Base-by-base conservation (phyloP, 192 early-diverging fungal species). In the Hyaloraphidium curvatum region DNA sequence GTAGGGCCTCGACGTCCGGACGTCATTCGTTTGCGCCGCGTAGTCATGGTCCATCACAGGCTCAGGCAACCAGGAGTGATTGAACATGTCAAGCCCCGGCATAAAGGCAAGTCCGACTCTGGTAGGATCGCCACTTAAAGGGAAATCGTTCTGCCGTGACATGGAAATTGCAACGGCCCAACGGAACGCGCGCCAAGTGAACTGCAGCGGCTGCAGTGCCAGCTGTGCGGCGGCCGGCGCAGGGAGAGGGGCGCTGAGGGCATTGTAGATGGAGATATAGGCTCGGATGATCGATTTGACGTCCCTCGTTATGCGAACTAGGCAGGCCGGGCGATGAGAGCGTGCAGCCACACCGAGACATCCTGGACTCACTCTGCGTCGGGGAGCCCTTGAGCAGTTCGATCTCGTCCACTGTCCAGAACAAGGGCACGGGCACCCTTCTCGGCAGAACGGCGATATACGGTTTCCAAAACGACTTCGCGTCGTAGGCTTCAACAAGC, bases 31-130 rank as follows among this genome's bases (percentile, higher is more conserved):
- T n/a, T n/a, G n/a, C n/a, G n/a, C n/a, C n/a, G n/a, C n/a, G n/a
- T n/a, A n/a, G n/a, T n/a, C n/a, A n/a, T n/a, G n/a, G n/a, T n/a
- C n/a, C n/a, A n/a, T n/a, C n/a, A n/a, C n/a, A n/a, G n/a, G n/a
- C n/a, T n/a, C n/a, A n/a, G n/a, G n/a, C n/a, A n/a, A n/a, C n/a
- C n/a, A n/a, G n/a, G n/a, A n/a, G n/a, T 48, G 43, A 19, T 48
- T 48, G 23, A 48, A 48, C 43, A 48, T 5, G 43, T 48, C 43
- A 48, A 48, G 25, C 7, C 43, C 43, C 11, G 43, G 43, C 9
- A 48, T 48, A 7, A 48, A 48, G 17, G 25, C 43, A 14, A 48
- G 25, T 14, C 43, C 14, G 25, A 25, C 43, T 48, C 43, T 48
- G 43, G 43, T 11, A 9, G 7, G 33, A n/a, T 48, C 43, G 17